Base-by-base conservation (phyloP, 1,284 basidiomycete genomes). In the Xerocomus nothofagi region DNA sequence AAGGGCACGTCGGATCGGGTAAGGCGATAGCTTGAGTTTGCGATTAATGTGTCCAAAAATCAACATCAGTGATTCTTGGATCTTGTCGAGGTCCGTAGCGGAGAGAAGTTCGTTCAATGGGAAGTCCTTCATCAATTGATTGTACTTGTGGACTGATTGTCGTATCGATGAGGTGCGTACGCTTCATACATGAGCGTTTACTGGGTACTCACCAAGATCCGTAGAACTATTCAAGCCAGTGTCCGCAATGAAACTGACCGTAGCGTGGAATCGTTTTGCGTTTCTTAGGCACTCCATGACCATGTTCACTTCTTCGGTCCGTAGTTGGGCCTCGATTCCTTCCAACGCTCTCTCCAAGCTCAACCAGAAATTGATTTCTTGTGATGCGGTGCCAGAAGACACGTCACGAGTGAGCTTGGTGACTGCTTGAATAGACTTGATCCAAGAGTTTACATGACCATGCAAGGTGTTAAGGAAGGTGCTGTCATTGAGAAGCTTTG, bases 331-430 rank as follows among this genome's bases (percentile, higher is more conserved):
- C 66, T 98, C 95, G 63, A 99, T 98, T 0, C 82, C 87, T 63
- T 99, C 96, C 54, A 98, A 72, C 1, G 95, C 95, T 46, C 90
- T 79, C 67, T 99, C 96, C 72, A 98, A 81, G 65, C 88, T 91
- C 29, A 98, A 74, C 96, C 97, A 99, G 65, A 99, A 99, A 72
- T 98, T 98, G 75, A 99, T 93, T 68, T 99, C 96, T 64, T 99
- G 97, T 1, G 93, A 95, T 2, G 97, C 95, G 0, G 94, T 98
- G 1, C 96, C 97, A 2, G 91, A 92, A 1, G 87, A 80, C n/a
- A 98, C 95, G 61, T 98, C 94, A 27, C 96, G 80, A 2, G 82
- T 84, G 15, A 99, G 82, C 66, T 96, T 97, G 15, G 97, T 98
- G 50, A 99, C 93, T 0, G 91, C 86, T 71, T 98, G 96, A 45